Percentiles rank a stretch among this genome's conserved stretches.
Evolutionary conservation across 768 basidiomycete genomes (phyloP).

Genomic region (Leucocoprinus birnbaumii): DNA sequence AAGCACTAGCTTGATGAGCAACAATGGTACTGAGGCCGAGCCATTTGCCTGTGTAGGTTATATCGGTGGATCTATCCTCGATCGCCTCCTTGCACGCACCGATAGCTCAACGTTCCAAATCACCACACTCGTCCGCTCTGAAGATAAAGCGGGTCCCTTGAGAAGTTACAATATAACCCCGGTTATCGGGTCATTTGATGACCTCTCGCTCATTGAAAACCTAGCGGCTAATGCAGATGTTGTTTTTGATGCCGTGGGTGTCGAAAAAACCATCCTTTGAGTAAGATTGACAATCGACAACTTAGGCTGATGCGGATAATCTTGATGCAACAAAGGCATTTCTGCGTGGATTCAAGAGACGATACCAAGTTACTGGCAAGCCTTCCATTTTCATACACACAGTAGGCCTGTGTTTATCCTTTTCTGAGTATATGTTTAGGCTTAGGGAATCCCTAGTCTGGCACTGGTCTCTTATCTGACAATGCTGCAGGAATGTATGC

Average conservation of each 20-base stretch:
- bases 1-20: too few relatives aligned
- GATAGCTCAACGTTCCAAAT: conserved; percentile 31
- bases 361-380: conserved; percentile 36
- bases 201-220: conserved; percentile 37
- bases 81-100: conserved; percentile 36
- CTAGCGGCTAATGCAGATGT: conserved; percentile 42
- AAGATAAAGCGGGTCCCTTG: conserved; percentile 42
- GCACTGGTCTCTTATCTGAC: conserved; percentile 40
- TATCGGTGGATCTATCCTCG: conserved; percentile 45
- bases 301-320: conserved; percentile 41
- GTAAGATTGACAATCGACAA: too few relatives aligned
- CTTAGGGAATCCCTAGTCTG: conserved; percentile 24
- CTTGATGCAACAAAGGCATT: conserved; percentile 40
- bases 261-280: background rate
- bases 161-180: conserved; percentile 30
- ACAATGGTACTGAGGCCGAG: background rate
- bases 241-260: conserved; percentile 30
- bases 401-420: conserved; percentile 34
- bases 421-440: background rate
- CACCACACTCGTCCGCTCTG: conserved; percentile 42
- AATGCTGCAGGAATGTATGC: conserved; percentile 37
- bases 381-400: conserved; percentile 58
- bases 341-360: conserved; percentile 49
- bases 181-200: conserved; percentile 43
- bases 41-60: conserved; percentile 30